A percentile compares a stretch with the other conserved stretches of the same genome.
Evolutionary conservation across 192 early-diverging fungal genomes (phyloP).

Genomic region (Geranomyces variabilis): DNA sequence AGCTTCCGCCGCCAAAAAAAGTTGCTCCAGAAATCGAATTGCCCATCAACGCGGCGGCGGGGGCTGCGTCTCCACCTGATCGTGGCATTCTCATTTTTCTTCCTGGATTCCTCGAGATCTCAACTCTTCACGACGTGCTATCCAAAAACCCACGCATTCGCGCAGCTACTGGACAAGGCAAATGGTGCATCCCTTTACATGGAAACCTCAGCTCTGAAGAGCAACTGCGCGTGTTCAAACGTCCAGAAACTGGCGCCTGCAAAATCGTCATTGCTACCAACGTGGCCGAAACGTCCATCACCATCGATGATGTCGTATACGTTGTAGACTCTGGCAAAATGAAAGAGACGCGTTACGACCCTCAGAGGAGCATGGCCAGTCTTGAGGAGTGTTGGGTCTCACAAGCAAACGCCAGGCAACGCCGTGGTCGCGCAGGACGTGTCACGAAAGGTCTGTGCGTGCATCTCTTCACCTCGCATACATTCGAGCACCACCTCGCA

Average conservation of each 20-base stretch:
- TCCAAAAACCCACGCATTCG: slow-evolving; percentile 26
- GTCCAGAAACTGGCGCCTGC: slow-evolving; percentile 51
- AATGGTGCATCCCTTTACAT: slow-evolving; percentile 52
- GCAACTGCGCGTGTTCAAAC: slow-evolving; percentile 68
- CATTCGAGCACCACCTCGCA: slow-evolving; percentile 48
- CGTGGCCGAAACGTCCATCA: slow-evolving; percentile 79
- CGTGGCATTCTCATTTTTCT: slow-evolving; percentile 18
- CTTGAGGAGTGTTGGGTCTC: slow-evolving; percentile 60
- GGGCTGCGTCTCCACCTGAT: not conserved
- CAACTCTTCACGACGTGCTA: slow-evolving; percentile 8
- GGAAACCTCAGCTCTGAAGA: slow-evolving; percentile 54
- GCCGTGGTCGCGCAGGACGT: slow-evolving; percentile 74
- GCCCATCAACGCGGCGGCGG: too few relatives aligned
- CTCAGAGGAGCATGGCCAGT: slow-evolving; percentile 62
- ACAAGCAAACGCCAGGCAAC: slow-evolving; percentile 46
- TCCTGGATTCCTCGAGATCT: slow-evolving; percentile 19
- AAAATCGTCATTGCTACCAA: slow-evolving; percentile 84
- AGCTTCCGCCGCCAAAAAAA: not conserved
- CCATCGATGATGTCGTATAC: slow-evolving; percentile 74
- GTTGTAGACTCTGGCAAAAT: slow-evolving; percentile 77
- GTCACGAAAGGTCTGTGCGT: slow-evolving; percentile 79
- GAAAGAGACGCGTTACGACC: slow-evolving; percentile 71
- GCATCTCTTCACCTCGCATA: slow-evolving; percentile 72
- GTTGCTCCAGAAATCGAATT: not conserved
- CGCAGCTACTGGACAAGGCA: slow-evolving; percentile 35